Evolutionary conservation across 805 yeast genomes (phyloP), one percentile per base, ranked within the genome.

Genomic region (Candida insectalens): DNA sequence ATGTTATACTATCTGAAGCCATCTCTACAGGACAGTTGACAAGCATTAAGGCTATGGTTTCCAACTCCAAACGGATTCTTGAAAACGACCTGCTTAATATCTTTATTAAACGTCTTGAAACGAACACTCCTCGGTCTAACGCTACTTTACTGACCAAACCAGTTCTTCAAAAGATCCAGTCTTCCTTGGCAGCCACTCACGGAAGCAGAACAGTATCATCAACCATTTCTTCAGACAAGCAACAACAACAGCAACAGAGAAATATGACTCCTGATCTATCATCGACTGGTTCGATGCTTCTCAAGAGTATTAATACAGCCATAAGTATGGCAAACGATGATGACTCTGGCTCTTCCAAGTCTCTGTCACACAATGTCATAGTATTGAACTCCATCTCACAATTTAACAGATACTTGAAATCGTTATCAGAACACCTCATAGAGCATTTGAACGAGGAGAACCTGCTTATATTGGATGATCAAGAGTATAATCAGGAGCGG

Each of bases 311-410:
- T 19, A 55, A 53, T 33, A 55, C 55, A 6, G 63, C 62, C 2
- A 57, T 59, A 25, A 53, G 52, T 31, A 41, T 55, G 31, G 53
- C 54, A n/a, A 53, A 53, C 16, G 40, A 55, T 4, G 67, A 62
- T 21, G 69, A 68, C 30, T 67, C 70, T 6, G 63, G 60, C 37
- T 55, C 58, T 31, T 59, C 66, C 4, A 36, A 34, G 12, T 41
- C 36, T 17, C 53, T 83, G 12, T 66, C 73, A 21, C 71, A 70
- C 12, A 87, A 74, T 49, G 58, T 85, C 27, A 60, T 83, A 1
- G 71, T 79, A 38, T 60, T 87, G 38, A 88, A 89, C 55, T 77
- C 94, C 2, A 62, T 87, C 4, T 74, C 79, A 8, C 58, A 77
- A 28, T 76, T 82, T 17, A 66, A 70, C 16, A 65, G 61, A 6